Evolutionary conservation across 2,329 filamentous ascomycete species (phyloP), one percentile per base, ranked within the genome.

Genomic region (Talaromyces sp.): DNA sequence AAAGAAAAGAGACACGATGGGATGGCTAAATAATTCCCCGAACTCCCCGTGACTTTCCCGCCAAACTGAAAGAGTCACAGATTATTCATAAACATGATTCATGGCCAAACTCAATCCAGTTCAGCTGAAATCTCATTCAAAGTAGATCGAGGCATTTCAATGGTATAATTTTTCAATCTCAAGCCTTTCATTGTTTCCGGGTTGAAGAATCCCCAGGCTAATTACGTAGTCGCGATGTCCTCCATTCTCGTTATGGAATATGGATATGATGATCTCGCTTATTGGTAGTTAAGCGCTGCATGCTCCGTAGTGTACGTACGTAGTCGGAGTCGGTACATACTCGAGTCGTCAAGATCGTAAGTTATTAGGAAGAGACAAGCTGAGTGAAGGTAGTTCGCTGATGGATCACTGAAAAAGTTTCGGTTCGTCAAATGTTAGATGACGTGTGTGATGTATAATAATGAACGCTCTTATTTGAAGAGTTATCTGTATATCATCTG

Each of bases 81-180:
- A 11, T 33, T 9, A 21, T 43, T 19, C n/a, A 33, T n/a, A 6
- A 48, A 33, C 45, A 6, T 48, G 45, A 48, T 48, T 17, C 45
- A 33, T 48, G 45, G 45, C n/a, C 45, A 48, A 48, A 48, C 45
- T 48, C 28, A 48, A 48, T 33, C 19, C 45, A 48, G 45, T 21
- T 5, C 15, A 15, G 17, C 43, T 46, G 31, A 22, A n/a, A 6
- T 22, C 43, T 46, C 22, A 31, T 31, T 31, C 17, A 46, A 31
- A 17, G 17, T 33, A 46, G 43, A 46, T 9, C n/a, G 22, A 45
- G 19, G 22, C 13, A 45, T 2, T 25, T 5, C 6, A 17, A 3
- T 15, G 21, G 22, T 31, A 19, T 28, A 25, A 25, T 6, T 5
- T 7, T 5, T 43, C 8, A 21, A 45, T 45, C 6, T 45, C 40